Conservation (phyloP, 805 yeast genomes). For the Barnettozyma pratensis region DNA sequence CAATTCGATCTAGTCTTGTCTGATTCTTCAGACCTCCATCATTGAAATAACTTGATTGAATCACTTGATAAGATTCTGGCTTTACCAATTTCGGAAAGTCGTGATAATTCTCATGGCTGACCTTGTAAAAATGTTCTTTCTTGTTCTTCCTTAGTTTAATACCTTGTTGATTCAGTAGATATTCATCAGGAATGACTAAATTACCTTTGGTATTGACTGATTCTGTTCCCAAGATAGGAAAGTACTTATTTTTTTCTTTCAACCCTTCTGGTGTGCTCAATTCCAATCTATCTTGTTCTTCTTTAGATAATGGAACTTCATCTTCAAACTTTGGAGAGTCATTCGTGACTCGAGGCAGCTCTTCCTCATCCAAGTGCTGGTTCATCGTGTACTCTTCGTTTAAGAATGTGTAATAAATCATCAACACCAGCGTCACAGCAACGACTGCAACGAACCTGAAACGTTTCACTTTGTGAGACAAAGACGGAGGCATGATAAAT, state of each 20-base stretch:
- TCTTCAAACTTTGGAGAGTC: neutral
- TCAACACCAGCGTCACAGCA: constrained; percentile 13
- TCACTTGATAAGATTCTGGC: constrained; percentile 18
- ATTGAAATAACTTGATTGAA: constrained; percentile 27
- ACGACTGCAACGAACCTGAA: constrained; percentile 16
- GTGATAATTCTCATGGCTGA: constrained; percentile 21
- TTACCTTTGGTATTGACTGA: constrained; percentile 10
- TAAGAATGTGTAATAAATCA: constrained; percentile 24
- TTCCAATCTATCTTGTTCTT: constrained; percentile 3
- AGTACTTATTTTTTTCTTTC: constrained; percentile 34
- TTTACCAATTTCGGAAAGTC: constrained; percentile 17
- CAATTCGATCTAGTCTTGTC: constrained; percentile 28
- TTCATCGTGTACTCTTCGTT: constrained; percentile 23
- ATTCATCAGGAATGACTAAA: constrained; percentile 15
- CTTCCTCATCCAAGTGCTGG: constrained; percentile 20
- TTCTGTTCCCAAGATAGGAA: constrained; percentile 29
- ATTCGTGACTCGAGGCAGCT: constrained; percentile 20
- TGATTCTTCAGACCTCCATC: constrained; percentile 26
- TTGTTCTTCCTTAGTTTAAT: constrained; percentile 15
- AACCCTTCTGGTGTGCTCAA: constrained; percentile 7
- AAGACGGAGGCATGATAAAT: neutral
- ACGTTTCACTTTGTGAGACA: constrained; percentile 13
- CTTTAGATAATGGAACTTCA: neutral
- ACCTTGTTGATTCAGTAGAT: constrained; percentile 18
- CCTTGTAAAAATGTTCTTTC: constrained; percentile 18